Base-by-base conservation (phyloP, 192 early-diverging fungal species). In the Backusella australiensis region DNA sequence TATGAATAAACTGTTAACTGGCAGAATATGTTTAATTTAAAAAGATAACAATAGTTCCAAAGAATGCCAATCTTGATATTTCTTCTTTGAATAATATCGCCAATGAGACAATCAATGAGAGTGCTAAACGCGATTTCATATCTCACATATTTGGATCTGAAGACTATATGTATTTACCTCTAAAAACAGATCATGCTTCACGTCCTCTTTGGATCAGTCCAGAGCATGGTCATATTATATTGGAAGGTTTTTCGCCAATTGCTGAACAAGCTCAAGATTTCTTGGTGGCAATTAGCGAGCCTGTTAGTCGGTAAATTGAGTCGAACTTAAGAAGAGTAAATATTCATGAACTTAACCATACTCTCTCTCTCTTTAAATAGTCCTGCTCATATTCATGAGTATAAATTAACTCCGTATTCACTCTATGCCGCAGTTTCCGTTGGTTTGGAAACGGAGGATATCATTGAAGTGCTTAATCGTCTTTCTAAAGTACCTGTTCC, bases 341-440 rank as follows among this genome's bases (percentile, higher is more conserved):
- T n/a, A 68, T 67, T 6, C 32, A 67, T 34, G 6, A 32, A 12
- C 21, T 9, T 41, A 36, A 59, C 17, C 59, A 38, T 56, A 59
- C 26, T 63, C 32, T 44, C 0, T 68, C 23, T 23, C 23, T 23
- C 11, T 39, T 39, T 49, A 29, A 36, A 6, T 77, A 91, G 90
- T 79, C 90, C 90, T 12, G 79, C 88, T 1, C 87, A 91, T 67
- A 92, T 96, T 39, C 95, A 96, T 70, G 98, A 99, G 84, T 99
- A 99, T 86, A 91, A 93, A 77, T 81, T 99, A 53, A 98, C 98
- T 0, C 90, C 95, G 23, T 98, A 97, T 77, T 97, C 95, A 32
- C 87, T 99, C 4, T 97, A 99, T 79, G 98, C 98, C 17, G 97
- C 96, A n/a, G 96, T 99, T 6, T 97, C 96, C 38, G 96, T 99